Conservation (phyloP, 164 flowering plant species). For the Piper betle region DNA sequence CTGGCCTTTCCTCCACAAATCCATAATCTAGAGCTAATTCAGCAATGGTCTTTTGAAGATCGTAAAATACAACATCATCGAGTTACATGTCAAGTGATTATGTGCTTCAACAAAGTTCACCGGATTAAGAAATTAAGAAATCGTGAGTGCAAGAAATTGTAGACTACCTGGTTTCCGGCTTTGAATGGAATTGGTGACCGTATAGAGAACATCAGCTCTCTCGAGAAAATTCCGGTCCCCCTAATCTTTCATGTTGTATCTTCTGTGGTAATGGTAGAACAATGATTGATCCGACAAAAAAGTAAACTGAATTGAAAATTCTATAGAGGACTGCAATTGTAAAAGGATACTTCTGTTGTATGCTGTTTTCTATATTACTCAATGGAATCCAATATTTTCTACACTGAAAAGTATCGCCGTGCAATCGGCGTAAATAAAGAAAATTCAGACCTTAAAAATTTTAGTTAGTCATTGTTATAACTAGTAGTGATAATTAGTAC, state of each 20-base stretch:
- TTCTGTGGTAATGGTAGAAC: constrained; percentile 49
- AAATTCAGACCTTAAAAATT: too few relatives aligned
- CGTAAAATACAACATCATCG: constrained; percentile 20
- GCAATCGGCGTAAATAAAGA: too few relatives aligned
- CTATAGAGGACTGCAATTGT: neutral
- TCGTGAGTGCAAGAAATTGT: neutral
- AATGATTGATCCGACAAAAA: constrained; percentile 61
- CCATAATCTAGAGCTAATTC: constrained; percentile 92
- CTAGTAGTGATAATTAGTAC: too few relatives aligned
- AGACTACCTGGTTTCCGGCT: constrained; percentile 81
- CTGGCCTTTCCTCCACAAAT: constrained; percentile 50
- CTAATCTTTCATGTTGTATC: constrained; percentile 72
- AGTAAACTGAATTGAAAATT: neutral
- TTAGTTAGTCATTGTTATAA: too few relatives aligned
- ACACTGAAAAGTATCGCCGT: too few relatives aligned
- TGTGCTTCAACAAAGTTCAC: neutral
- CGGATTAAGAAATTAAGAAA: neutral
- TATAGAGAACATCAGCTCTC: constrained; percentile 66
- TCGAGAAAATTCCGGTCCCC: constrained; percentile 86
- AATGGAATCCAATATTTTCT: too few relatives aligned
- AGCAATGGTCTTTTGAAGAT: constrained; percentile 75
- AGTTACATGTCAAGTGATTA: neutral
- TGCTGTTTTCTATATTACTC: too few relatives aligned
- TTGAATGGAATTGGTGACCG: constrained; percentile 58
- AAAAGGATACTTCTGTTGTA: neutral